Evolutionary conservation across 352 stramenopile genomes (phyloP).

Genomic region (Peronosclerospora sorghi): DNA sequence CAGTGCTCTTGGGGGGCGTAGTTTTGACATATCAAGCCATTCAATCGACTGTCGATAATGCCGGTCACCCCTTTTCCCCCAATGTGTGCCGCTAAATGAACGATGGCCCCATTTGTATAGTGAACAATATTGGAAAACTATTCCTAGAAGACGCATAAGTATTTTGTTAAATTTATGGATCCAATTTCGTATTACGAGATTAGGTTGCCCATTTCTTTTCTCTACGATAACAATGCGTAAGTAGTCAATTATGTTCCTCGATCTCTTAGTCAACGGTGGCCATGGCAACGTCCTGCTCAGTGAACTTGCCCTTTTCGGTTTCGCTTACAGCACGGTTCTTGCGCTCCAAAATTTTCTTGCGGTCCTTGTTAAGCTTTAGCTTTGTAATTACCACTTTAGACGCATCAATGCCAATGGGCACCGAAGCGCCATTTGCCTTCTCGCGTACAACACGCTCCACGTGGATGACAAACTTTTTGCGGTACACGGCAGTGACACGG

Average conservation of each 20-base stretch:
- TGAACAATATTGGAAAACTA: no score
- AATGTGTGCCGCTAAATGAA: no score
- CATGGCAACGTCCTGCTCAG: conserved; percentile 80
- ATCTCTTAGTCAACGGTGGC: conserved; percentile 86
- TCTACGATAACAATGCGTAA: no score
- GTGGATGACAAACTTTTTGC: conserved; percentile 99
- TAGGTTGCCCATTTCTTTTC: no score
- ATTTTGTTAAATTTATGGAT: no score
- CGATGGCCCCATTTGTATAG: no score
- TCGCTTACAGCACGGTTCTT: conserved; percentile 88
- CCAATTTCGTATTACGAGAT: no score
- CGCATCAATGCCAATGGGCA: conserved; percentile 95
- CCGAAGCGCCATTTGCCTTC: conserved; percentile 95
- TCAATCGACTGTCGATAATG: conserved; percentile 30
- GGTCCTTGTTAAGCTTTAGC: conserved; percentile 99
- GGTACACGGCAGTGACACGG: conserved; percentile 96
- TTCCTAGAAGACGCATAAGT: no score
- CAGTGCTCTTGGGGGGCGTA: conserved; percentile 27
- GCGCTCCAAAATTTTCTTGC: conserved; percentile 97
- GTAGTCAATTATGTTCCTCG: no score
- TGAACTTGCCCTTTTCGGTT: conserved; percentile 86
- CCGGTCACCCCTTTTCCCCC: conserved; percentile 29
- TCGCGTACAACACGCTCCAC: conserved; percentile 97
- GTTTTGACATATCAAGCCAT: conserved; percentile 50
- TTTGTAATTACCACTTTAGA: conserved; percentile 99